Base-by-base conservation (phyloP, 2,329 filamentous ascomycete species). In the Sporothrix dimorphospora region DNA sequence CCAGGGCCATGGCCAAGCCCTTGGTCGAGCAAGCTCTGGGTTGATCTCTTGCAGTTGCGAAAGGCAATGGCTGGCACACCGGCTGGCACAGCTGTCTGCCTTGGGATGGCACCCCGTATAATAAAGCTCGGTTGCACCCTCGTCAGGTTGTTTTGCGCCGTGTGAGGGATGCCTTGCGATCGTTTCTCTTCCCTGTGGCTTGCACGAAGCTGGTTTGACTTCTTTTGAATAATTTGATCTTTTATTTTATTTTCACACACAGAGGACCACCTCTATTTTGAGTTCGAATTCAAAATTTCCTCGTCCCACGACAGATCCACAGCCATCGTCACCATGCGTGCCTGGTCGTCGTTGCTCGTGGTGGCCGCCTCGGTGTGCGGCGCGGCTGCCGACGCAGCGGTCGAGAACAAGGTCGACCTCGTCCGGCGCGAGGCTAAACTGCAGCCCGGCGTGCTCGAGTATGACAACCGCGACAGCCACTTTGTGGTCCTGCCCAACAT, bases 381-480 rank as follows among this genome's bases (percentile, higher is more conserved):
- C 24, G 70, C 30, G 38, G 42, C 53, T 21, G 53, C 27, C 21
- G 30, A 40, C 21, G 21, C 12, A 27, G 40, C 5, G 5, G 16
- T 30, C 65, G 65, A 38, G 14, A 51, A 38, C 53, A 55, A 40
- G n/a, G 30, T 57, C 30, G 63, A 47, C 11, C 3, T 53, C 7
- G 24, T 67, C 24, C 24, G 16, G 16, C 30, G 38, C 9, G 70
- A 67, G 59, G 70, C 59, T 14, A 9, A n/a, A 21, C 24, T 68
- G 12, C 69, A 11, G 61, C 59, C 69, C 2, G 69, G 69, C 42
- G 61, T 71, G 40, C 34, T 73, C 19, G 61, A 73, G 55, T 71
- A 63, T 40, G 63, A 71, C 63, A 38, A 71, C 21, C 53, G 69
- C 21, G 55, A 71, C 51, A 34, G 21, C 42, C 72, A 73, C 47